phyloP scores from a whole-genome alignment of 257 asterid genomes.

The Nicotiana paniculata region DNA sequence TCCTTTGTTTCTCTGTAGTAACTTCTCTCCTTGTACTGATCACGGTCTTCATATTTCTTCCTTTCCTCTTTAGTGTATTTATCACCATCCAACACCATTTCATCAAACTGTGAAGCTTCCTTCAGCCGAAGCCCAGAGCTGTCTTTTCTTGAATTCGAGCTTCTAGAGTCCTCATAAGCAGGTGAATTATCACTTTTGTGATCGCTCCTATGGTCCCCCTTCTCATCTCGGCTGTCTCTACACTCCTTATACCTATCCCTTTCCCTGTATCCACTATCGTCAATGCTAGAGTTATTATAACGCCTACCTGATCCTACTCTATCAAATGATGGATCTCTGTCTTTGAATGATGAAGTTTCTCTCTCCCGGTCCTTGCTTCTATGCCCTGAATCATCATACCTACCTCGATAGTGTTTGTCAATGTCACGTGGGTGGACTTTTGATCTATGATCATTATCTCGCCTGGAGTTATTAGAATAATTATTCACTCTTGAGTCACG shows the following conservation, averaged over 20 bases:
- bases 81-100: constrained; percentile 30
- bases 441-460: constrained; percentile 45
- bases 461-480: constrained; percentile 35
- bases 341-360: constrained; percentile 22
- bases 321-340: constrained; percentile 37
- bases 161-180: constrained; percentile 46
- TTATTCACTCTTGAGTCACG: constrained; percentile 40
- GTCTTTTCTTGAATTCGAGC: constrained; percentile 39
- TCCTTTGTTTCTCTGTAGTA: constrained; percentile 26
- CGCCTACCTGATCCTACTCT: constrained; percentile 54
- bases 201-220: constrained; percentile 33
- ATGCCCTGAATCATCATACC: constrained; percentile 39
- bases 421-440: constrained; percentile 41
- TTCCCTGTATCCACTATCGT: constrained; percentile 29
- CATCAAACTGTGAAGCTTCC: constrained; percentile 42
- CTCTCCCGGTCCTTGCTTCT: constrained; percentile 39
- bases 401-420: constrained; percentile 41
- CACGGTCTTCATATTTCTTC: constrained; percentile 34
- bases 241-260: constrained; percentile 35
- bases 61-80: constrained; percentile 36
- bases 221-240: constrained; percentile 44
- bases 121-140: constrained; percentile 40
- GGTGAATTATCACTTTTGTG: constrained; percentile 36
- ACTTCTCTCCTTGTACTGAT: constrained; percentile 28
- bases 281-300: constrained; percentile 29